phyloP scores from a whole-genome alignment of 2,329 filamentous ascomycete genomes.

The Phaeophleospora eucalypticola region DNA sequence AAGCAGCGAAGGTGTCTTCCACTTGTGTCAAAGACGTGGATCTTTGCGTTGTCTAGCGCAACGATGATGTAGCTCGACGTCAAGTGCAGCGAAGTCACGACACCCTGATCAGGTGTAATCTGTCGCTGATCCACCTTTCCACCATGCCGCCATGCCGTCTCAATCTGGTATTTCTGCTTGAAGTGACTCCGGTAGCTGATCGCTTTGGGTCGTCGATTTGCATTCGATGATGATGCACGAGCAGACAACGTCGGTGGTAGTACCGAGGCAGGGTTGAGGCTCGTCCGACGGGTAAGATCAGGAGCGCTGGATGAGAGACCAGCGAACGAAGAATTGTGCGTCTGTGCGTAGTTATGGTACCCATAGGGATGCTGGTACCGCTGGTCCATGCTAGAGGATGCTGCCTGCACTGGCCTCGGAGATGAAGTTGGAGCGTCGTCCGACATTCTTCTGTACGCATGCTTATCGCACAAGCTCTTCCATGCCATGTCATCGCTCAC shows the following conservation, averaged over 20 bases:
- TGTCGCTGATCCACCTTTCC: conserved; percentile 79
- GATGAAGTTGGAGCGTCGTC: conserved; percentile 34
- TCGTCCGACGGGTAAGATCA: conserved; percentile 38
- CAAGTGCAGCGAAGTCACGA: conserved; percentile 91
- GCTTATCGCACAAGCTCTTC: conserved; percentile 95
- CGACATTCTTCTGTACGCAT: conserved; percentile 69
- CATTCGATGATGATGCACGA: conserved; percentile 34
- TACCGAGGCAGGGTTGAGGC: conserved; percentile 20
- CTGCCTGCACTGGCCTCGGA: conserved; percentile 19
- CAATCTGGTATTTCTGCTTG: conserved; percentile 94
- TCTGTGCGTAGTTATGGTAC: conserved; percentile 23
- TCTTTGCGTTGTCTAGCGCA: conserved; percentile 95
- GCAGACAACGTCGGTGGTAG: conserved; percentile 24
- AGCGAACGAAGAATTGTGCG: conserved; percentile 27
- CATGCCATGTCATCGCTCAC: conserved; percentile 96
- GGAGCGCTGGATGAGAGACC: conserved; percentile 45
- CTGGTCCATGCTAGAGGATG: conserved; percentile 13
- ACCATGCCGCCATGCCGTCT: conserved; percentile 92
- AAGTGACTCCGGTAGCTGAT: conserved; percentile 94
- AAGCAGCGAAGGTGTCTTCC: conserved; percentile 84
- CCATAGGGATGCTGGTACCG: conserved; percentile 28
- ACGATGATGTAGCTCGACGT: conserved; percentile 97
- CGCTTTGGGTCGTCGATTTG: conserved; percentile 54
- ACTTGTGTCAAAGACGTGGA: conserved; percentile 93
- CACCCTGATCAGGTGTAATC: conserved; percentile 93